phyloP scores from a whole-genome alignment of 768 basidiomycete species.

The Boletus huronensis region DNA sequence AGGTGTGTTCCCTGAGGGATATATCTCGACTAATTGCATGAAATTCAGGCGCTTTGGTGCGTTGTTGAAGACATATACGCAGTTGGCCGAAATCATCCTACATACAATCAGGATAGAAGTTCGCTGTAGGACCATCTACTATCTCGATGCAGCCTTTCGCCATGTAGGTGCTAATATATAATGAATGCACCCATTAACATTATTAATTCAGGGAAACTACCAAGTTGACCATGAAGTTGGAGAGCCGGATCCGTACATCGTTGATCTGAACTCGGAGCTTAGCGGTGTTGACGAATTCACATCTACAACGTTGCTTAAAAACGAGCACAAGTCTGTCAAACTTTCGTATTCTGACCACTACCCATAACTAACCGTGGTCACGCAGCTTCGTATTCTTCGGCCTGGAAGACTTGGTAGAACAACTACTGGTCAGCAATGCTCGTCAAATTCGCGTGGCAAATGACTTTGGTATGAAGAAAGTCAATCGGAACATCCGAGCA shows the following conservation, averaged over 20 bases:
- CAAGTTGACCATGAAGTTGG: slow-evolving; percentile 73
- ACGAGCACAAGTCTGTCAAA: slow-evolving; percentile 61
- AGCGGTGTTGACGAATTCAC: slow-evolving; percentile 71
- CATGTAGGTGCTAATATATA: slow-evolving; percentile 45
- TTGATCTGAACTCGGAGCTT: slow-evolving; percentile 81
- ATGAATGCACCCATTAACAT: slow-evolving; percentile 7
- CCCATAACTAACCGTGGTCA: not conserved
- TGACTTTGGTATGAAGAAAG: slow-evolving; percentile 76
- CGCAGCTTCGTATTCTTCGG: slow-evolving; percentile 85
- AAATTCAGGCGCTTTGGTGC: slow-evolving; percentile 80
- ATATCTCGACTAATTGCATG: slow-evolving; percentile 3
- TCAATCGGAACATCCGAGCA: slow-evolving; percentile 83
- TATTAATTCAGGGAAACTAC: slow-evolving; percentile 69
- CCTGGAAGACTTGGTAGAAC: slow-evolving; percentile 80
- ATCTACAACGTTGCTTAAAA: slow-evolving; percentile 54
- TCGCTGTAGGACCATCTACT: slow-evolving; percentile 78
- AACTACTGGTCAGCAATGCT: slow-evolving; percentile 72
- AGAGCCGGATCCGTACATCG: slow-evolving; percentile 89
- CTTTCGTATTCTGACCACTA: not conserved
- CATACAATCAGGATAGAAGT: slow-evolving; percentile 87
- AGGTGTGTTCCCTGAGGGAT: slow-evolving; percentile 29
- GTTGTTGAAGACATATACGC: slow-evolving; percentile 84
- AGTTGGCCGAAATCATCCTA: slow-evolving; percentile 81
- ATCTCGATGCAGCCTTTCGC: slow-evolving; percentile 75
- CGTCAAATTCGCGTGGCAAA: slow-evolving; percentile 68